These are phyloP conservation scores for Sporobolomyces roseus DNA, from an alignment of 768 basidiomycete species.

Conservation along the genomic window DNA sequence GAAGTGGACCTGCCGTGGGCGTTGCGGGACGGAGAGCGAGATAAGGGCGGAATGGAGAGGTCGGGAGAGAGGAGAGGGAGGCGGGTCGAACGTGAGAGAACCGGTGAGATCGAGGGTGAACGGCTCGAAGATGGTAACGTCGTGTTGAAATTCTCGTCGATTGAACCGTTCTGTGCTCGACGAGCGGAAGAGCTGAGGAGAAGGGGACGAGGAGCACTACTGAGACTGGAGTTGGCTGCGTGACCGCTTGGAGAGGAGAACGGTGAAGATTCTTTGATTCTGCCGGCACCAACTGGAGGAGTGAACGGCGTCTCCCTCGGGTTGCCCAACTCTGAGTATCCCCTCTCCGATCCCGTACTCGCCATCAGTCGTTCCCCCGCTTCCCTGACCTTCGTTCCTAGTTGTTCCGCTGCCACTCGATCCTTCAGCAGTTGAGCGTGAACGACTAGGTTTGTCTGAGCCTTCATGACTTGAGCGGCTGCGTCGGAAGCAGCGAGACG, in stretches of 20 bases:
- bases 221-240: too few species aligned
- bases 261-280: neutral
- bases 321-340: neutral
- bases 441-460: slow-evolving; percentile 21
- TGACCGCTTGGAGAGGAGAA: neutral
- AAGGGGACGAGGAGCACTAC: slow-evolving; percentile 32
- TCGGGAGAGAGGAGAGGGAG: slow-evolving; percentile 18
- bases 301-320: slow-evolving; percentile 37
- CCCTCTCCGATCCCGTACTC: slow-evolving; percentile 3
- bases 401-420: slow-evolving; percentile 13
- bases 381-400: slow-evolving; percentile 14
- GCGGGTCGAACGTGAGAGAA: slow-evolving; percentile 4
- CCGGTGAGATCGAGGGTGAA: slow-evolving; percentile 23
- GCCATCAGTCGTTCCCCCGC: slow-evolving; percentile 21
- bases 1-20: slow-evolving; percentile 19
- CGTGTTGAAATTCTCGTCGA: neutral
- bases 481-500: slow-evolving; percentile 27
- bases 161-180: slow-evolving; percentile 15
- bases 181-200: slow-evolving; percentile 25
- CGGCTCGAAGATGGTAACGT: neutral
- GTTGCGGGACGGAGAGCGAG: slow-evolving; percentile 12
- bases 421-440: slow-evolving; percentile 23
- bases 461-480: slow-evolving; percentile 27
- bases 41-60: slow-evolving; percentile 22
- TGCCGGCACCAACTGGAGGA: slow-evolving; percentile 7